These are phyloP conservation scores for Hymenoscyphus infarciens DNA, from an alignment of 2,329 filamentous ascomycete genomes.

Conservation along the genomic window DNA sequence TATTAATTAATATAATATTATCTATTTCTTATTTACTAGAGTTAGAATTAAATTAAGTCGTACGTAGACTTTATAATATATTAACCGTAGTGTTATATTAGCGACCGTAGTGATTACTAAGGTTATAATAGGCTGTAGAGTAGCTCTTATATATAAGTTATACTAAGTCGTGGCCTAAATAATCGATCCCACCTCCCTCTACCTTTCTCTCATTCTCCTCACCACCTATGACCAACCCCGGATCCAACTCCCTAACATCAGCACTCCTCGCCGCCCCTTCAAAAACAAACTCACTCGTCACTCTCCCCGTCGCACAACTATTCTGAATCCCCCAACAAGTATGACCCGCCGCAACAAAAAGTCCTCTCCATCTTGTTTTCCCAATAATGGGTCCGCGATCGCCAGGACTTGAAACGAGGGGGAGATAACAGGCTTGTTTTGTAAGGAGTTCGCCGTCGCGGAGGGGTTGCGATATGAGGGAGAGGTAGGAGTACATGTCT, in stretches of 20 bases:
- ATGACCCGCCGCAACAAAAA: slow-evolving; percentile 84
- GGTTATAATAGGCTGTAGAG: too few relatives aligned
- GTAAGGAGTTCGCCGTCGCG: slow-evolving; percentile 65
- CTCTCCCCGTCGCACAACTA: slow-evolving; percentile 77
- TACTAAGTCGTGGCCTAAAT: too few relatives aligned
- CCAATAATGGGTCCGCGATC: slow-evolving; percentile 67
- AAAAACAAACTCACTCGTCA: slow-evolving; percentile 76
- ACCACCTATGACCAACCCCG: slow-evolving; percentile 39
- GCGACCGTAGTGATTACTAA: too few relatives aligned
- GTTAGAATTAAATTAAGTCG: too few relatives aligned
- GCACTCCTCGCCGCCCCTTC: slow-evolving; percentile 69
- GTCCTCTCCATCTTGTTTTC: slow-evolving; percentile 64
- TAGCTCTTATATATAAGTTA: too few relatives aligned
- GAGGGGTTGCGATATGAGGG: slow-evolving; percentile 61
- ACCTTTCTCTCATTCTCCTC: background rate
- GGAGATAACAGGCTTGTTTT: slow-evolving; percentile 90
- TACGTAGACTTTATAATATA: too few relatives aligned
- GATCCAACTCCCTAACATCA: slow-evolving; percentile 63
- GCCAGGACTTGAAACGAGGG: slow-evolving; percentile 49
- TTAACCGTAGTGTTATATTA: too few relatives aligned
- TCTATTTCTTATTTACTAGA: too few relatives aligned
- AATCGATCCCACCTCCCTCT: background rate
- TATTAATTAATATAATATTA: too few relatives aligned
- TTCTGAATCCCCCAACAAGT: slow-evolving; percentile 99
- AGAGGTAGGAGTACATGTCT: slow-evolving; percentile 78